A percentile compares a stretch with the other conserved stretches of the same genome.
Conservation (phyloP, 345 rosid genomes). For the Salix dunnii region DNA sequence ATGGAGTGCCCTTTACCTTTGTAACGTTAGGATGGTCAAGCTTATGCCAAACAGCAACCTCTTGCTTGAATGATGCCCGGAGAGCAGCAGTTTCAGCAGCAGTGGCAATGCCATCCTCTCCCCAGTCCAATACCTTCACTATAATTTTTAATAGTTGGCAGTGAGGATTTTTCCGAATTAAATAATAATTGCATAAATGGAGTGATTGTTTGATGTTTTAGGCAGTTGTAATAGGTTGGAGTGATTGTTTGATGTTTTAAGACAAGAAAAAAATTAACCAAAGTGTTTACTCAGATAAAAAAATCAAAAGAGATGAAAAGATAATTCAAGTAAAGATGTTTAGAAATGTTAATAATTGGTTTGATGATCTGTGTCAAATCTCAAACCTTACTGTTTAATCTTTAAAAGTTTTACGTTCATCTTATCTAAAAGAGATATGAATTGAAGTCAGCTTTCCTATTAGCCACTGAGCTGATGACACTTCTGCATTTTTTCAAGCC, state of each 20-base stretch:
- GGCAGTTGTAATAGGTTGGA: not conserved
- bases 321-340: not conserved
- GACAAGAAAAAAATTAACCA: not conserved
- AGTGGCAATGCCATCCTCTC: slow-evolving; percentile 35
- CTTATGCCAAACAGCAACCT: slow-evolving; percentile 39
- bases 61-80: slow-evolving; percentile 33
- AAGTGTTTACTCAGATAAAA: not conserved
- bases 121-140: slow-evolving; percentile 36
- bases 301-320: not conserved
- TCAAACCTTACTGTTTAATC: not conserved
- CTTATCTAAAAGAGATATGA: not conserved
- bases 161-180: not conserved
- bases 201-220: not conserved
- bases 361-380: not conserved
- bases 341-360: not conserved
- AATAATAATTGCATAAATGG: not conserved
- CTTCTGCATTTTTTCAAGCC: not conserved
- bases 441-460: not conserved
- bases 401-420: not conserved
- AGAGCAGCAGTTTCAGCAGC: slow-evolving; percentile 33
- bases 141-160: not conserved
- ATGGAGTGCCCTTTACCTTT: slow-evolving; percentile 8
- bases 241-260: not conserved
- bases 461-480: not conserved
- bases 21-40: slow-evolving; percentile 33